Base-by-base conservation (phyloP, 2,329 filamentous ascomycete species). In the Verticillium nonalfalfae region DNA sequence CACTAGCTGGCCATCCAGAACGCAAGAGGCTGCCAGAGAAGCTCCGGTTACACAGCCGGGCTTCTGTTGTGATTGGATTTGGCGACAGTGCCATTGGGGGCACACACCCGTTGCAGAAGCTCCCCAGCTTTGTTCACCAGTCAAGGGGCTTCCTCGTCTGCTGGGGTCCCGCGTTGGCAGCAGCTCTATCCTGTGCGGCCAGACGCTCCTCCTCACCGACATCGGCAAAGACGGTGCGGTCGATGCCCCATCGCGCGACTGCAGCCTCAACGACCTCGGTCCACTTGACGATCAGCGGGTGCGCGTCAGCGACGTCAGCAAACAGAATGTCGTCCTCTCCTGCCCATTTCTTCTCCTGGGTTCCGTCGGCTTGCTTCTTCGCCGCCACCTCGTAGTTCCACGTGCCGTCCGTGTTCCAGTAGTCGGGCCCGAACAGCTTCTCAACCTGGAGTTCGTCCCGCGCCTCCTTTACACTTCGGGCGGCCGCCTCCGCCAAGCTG, bases 221-320 rank as follows among this genome's bases (percentile, higher is more conserved):
- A n/a, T 61, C 62, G 45, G 60, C 64, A 40, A 65, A 61, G 15
- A 77, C 63, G 5, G 66, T 62, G 39, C 66, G 62, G 38, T 75
- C 66, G 63, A 78, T 73, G 52, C 68, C 68, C 76, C 75, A 78
- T 56, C 66, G 35, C 52, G 60, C 61, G 18, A 73, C 59, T 62
- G 75, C 71, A 58, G 68, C 67, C 15, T 75, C 70, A 33, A 73
- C 67, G 26, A 72, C 40, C 57, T 56, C 56, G 38, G 76, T 76
- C 90, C 90, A 93, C 71, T 81, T 86, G 62, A 67, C 73, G 45
- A 93, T 71, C 58, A 91, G 66, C 40, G 90, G 90, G 73, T 93
- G 90, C 33, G 84, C 81, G 45, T 76, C 78, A 1, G 88, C 89
- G 56, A 93, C 83, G 69, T 88, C 82, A 40, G 78, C 72, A 66